Evolutionary conservation across 2,329 filamentous ascomycete species (phyloP).

Genomic region (Neopestalotiopsis sp.): DNA sequence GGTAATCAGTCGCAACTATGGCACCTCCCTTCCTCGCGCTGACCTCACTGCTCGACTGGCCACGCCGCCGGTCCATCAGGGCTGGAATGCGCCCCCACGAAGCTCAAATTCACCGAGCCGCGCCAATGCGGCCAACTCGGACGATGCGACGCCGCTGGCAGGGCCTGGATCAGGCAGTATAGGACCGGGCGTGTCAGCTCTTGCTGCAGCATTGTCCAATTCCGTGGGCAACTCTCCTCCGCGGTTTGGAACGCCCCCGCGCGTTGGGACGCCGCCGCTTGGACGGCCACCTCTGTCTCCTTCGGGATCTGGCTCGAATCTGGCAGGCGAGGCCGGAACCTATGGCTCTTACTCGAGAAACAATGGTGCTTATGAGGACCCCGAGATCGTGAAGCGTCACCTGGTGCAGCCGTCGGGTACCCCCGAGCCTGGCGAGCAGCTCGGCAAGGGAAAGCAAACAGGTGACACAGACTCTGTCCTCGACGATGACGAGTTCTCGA

Average conservation of each 20-base stretch:
- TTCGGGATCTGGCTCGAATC: slow-evolving; percentile 48
- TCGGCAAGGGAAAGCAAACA: slow-evolving; percentile 60
- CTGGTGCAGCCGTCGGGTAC: slow-evolving; percentile 72
- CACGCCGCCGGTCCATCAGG: slow-evolving; percentile 55
- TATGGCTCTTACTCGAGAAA: slow-evolving; percentile 80
- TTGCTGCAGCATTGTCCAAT: slow-evolving; percentile 85
- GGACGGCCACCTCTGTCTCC: slow-evolving; percentile 64
- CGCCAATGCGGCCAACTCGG: slow-evolving; percentile 43
- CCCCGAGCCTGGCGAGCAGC: slow-evolving; percentile 49
- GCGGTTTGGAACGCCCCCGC: slow-evolving; percentile 66
- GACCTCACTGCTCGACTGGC: slow-evolving; percentile 67
- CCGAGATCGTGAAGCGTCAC: slow-evolving; percentile 90
- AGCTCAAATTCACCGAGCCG: slow-evolving; percentile 56
- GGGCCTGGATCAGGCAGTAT: slow-evolving; percentile 68
- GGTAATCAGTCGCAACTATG: slow-evolving; percentile 50
- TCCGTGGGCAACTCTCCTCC: slow-evolving; percentile 74
- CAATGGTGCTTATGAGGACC: slow-evolving; percentile 76
- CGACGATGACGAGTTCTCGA: slow-evolving; percentile 87
- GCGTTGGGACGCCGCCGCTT: slow-evolving; percentile 42
- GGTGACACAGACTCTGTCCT: slow-evolving; percentile 42
- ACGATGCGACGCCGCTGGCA: slow-evolving; percentile 66
- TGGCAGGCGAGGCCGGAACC: slow-evolving; percentile 66
- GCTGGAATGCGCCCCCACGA: slow-evolving; percentile 51
- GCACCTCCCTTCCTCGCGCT: slow-evolving; percentile 61
- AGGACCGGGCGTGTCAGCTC: slow-evolving; percentile 84